Evolutionary conservation across 2,329 filamentous ascomycete genomes (phyloP).

Genomic region (Trichoderma sp.): DNA sequence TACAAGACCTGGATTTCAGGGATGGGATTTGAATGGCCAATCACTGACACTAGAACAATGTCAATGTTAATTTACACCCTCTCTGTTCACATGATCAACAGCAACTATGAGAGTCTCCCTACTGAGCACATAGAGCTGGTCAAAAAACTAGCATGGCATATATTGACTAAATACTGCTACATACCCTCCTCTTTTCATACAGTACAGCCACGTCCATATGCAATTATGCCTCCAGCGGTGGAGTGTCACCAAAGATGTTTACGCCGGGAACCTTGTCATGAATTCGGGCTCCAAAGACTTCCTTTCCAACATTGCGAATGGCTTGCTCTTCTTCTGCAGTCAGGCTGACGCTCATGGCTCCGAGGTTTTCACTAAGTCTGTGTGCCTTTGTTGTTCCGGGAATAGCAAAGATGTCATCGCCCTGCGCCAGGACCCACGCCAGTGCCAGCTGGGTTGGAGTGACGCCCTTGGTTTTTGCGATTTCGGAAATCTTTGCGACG

Average conservation of each 20-base stretch:
- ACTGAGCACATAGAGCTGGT: neutral
- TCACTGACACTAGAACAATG: neutral
- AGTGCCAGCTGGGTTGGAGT: constrained; percentile 59
- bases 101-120: neutral
- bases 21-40: neutral
- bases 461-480: constrained; percentile 53
- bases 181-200: neutral
- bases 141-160: neutral
- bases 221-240: neutral
- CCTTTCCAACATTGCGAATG: constrained; percentile 1
- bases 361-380: neutral
- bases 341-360: neutral
- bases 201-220: neutral
- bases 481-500: constrained; percentile 45
- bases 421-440: constrained; percentile 62
- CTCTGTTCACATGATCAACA: neutral
- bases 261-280: neutral
- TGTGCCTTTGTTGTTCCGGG: constrained; percentile 48
- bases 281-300: neutral
- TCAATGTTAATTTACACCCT: neutral
- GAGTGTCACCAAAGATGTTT: constrained; percentile 1
- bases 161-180: neutral
- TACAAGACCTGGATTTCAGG: neutral
- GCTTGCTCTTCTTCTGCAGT: neutral
- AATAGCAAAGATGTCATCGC: constrained; percentile 59